Evolutionary conservation across 2,329 filamentous ascomycete species (phyloP), one percentile per base, ranked within the genome.

Genomic region (Colletotrichum sp.): DNA sequence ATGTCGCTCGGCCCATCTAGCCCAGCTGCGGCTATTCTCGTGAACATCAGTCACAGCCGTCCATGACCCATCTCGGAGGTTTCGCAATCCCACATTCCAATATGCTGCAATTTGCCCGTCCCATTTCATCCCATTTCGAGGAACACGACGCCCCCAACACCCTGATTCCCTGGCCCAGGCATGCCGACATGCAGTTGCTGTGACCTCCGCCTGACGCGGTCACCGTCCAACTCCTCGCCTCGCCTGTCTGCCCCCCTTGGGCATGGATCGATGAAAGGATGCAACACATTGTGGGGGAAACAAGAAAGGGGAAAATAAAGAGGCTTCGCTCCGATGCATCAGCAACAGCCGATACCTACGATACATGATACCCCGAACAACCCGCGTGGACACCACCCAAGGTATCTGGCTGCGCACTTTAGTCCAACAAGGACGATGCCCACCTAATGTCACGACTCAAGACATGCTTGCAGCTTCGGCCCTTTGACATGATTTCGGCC

Each of bases 61-160:
- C 55, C 64, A 69, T 69, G 74, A 74, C 64, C 70, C 70, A 76
- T 76, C 30, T 32, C 34, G 44, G 44, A 66, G 74, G 70, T 73
- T 76, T 76, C 49, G 74, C 59, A 64, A 69, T 69, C 70, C 70
- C 70, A 52, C 64, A 64, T 69, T 55, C 71, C 70, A 74, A 65
- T 39, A 39, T 64, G 74, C 57, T 73, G 65, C 32, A 69, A 65
- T 73, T 60, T 69, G 59, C 64, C 59, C 63, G 16, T 55, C 21
- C 55, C 66, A 69, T 69, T 34, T 32, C 57, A 28, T 70, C 36
- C 39, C 36, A 34, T 34, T 28, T n/a, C n/a, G 55, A 49, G 68
- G 52, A 59, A 60, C 67, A 15, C 36, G 21, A 63, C 67, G 60
- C n/a, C 52, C 67, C 67, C 49, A 62, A 52, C 68, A 65, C 12